Evolutionary conservation across 2,329 filamentous ascomycete species (phyloP), one percentile per base, ranked within the genome.

Genomic region (Metarhizium robertsii): DNA sequence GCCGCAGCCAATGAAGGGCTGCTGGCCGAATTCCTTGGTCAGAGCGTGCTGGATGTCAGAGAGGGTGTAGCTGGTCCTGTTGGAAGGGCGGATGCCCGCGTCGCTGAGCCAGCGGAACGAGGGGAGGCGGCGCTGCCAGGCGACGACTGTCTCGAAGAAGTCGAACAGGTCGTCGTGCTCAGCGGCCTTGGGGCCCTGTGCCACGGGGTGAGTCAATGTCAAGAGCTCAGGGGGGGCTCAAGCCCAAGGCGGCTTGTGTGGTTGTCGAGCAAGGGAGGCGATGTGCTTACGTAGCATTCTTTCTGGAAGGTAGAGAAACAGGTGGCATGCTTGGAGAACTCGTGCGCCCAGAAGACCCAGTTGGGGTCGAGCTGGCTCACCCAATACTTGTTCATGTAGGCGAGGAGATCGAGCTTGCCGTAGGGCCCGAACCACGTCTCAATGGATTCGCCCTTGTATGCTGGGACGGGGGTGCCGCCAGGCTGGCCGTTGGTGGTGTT

Each of bases 321-420:
- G 14, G 84, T 87, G 2, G 77, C 84, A 68, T 86, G 83, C 73
- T 87, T 87, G 69, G 74, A 78, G 72, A 84, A 86, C 65, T 87
- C 83, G 71, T 86, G 83, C 43, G 69, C 84, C 83, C 84, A 87
- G 70, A 88, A 80, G 38, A 78, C 74, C 52, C 71, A 66, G 69
- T 83, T 86, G 14, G 77, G 73, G 51, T 77, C 75, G 57, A 71
- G 71, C 60, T 81, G 80, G 50, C 76, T 76, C 60, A 85, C 75
- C 85, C 84, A 87, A 75, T 63, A 77, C 63, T 77, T 83, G 64
- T 83, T 80, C 84, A 87, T 87, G 71, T 78, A 87, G 2, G 73
- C 76, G 2, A 87, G 75, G 2, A 87, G 72, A 63, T 86, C 83
- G 59, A 73, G 74, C 60, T 77, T 79, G 56, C 79, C 80, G 61